Base-by-base conservation (phyloP, 768 basidiomycete genomes). In the Lactarius hengduanensis region DNA sequence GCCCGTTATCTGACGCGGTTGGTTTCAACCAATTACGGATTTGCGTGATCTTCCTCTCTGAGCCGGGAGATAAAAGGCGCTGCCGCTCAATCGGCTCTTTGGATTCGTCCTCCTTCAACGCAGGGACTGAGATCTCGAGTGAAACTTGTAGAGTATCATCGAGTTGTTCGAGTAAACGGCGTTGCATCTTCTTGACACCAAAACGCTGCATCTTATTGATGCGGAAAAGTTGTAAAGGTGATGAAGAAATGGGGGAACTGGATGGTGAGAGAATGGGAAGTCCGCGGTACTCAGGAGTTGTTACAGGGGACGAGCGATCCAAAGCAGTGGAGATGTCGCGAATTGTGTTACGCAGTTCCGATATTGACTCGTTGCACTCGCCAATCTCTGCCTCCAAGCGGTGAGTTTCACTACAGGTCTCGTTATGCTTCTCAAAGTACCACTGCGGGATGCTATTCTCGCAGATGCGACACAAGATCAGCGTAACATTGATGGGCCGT, bases 361-460 rank as follows among this genome's bases (percentile, higher is more conserved):
- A 77, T 63, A 98, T 89, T 28, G 89, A 89, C 76, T 99, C 97
- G 78, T 98, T 97, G 80, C 90, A 93, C 73, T 94, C 92, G 45
- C 84, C 79, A 70, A 98, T 95, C 76, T 97, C 96, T 20, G 95
- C 94, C 77, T 99, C 97, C 68, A 99, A 82, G 55, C 93, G 88
- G 78, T 99, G 97, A 3, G 92, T 89, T 78, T 98, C 96, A 71
- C 87, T 93, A 72, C 97, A 99, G 13, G 96, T 98, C 78, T 99
- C 97, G 83, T 94, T 98, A 80, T 99, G 97, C 80, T 98, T 98
- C 80, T 98, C 97, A 76, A 99, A 99, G 80, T 95, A 99, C 97
- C 97, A 99, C 68, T 96, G 92, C 2, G 96, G 96, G 65, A 98
- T 91, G 71, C 91, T 89, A 73, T 91, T 88, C 78, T 99, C 97